These are phyloP conservation scores for Pisolithus orientalis DNA, from an alignment of 768 basidiomycete genomes.

Conservation along the genomic window DNA sequence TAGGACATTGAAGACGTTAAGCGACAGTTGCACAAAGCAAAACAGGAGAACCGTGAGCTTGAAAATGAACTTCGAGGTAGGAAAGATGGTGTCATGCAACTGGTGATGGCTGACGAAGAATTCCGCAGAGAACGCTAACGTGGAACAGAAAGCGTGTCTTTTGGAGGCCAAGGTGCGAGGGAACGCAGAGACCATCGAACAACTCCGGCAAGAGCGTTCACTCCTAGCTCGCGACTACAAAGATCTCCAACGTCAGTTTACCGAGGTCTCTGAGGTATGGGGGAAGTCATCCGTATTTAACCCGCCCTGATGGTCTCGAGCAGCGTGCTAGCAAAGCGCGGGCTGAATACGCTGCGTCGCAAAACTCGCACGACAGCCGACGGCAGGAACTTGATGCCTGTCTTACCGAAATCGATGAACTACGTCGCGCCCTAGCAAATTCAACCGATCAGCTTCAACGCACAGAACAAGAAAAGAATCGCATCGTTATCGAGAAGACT, in stretches of 20 bases:
- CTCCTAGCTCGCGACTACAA: constrained; percentile 66
- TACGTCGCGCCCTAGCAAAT: constrained; percentile 58
- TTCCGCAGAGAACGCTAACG: constrained; percentile 50
- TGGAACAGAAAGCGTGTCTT: constrained; percentile 67
- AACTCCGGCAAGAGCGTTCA: constrained; percentile 72
- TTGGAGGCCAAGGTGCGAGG: constrained; percentile 63
- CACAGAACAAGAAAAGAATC: constrained; percentile 58
- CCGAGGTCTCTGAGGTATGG: constrained; percentile 62
- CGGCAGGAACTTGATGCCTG: constrained; percentile 71
- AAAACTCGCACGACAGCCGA: constrained; percentile 62
- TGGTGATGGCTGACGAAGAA: constrained; percentile 9
- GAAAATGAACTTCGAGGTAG: constrained; percentile 70
- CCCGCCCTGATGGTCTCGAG: not conserved
- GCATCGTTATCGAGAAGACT: constrained; percentile 53
- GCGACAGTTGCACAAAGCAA: constrained; percentile 58
- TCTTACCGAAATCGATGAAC: constrained; percentile 67
- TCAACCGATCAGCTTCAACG: constrained; percentile 58
- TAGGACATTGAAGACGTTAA: constrained; percentile 81
- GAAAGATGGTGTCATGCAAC: constrained; percentile 9
- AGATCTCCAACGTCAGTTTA: constrained; percentile 60
- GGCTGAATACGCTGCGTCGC: constrained; percentile 52
- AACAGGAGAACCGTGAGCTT: constrained; percentile 67
- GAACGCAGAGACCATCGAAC: constrained; percentile 65
- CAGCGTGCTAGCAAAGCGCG: constrained; percentile 60
- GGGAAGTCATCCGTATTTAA: not conserved